phyloP scores from a whole-genome alignment of 345 rosid species.

The Eucalyptus coolabah region DNA sequence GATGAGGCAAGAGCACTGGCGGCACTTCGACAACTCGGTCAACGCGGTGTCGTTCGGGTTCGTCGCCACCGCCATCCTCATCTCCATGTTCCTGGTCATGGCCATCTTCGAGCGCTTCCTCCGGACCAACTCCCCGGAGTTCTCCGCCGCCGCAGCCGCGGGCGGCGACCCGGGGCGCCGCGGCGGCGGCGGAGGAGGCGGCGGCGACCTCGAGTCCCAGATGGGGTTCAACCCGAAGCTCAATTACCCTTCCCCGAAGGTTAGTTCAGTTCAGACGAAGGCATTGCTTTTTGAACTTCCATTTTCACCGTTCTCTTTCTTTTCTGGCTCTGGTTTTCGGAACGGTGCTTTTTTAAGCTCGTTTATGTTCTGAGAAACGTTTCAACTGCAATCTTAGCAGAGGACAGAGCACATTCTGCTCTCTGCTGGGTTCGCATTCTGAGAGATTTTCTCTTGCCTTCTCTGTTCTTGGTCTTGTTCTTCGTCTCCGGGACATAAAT shows the following conservation, averaged over 20 bases:
- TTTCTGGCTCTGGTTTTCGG: neutral
- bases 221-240: conserved; percentile 46
- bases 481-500: neutral
- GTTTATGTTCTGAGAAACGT: neutral
- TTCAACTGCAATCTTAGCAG: neutral
- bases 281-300: neutral
- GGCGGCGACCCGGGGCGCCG: conserved; percentile 1
- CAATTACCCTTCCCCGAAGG: conserved; percentile 74
- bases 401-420: neutral
- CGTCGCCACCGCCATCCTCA: conserved; percentile 95
- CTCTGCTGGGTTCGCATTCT: neutral
- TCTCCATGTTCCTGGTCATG: conserved; percentile 94
- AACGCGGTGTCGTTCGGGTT: conserved; percentile 92
- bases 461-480: neutral
- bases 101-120: conserved; percentile 83
- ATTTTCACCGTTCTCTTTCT: neutral
- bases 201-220: conserved; percentile 50
- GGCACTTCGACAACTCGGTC: conserved; percentile 55
- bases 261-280: neutral
- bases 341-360: neutral
- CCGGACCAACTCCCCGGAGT: conserved; percentile 39
- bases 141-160: neutral
- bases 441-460: neutral
- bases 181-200: neutral
- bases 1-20: conserved; percentile 38